Conservation (phyloP, 1,284 basidiomycete species). For the Meripilus lineatus region DNA sequence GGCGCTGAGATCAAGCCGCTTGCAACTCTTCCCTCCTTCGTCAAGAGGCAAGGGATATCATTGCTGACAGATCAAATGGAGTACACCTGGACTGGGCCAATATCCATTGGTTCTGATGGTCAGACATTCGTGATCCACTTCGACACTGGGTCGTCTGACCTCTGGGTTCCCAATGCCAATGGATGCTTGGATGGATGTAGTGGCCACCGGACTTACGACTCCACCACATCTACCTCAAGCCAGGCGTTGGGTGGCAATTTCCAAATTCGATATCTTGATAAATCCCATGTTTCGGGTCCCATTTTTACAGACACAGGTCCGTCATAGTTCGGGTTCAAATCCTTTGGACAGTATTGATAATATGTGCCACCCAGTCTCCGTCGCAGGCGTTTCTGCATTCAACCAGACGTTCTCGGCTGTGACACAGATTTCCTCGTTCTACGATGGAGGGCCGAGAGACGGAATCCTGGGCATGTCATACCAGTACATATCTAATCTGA, state of each 20-base stretch:
- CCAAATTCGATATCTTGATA: constrained; percentile 25
- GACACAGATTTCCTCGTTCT: neutral
- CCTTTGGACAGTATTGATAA: neutral
- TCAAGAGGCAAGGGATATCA: constrained; percentile 21
- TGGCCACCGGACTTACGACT: constrained; percentile 31
- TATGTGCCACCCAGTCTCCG: constrained; percentile 5
- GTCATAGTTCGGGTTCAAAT: constrained; percentile 12
- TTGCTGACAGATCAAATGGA: too few relatives aligned
- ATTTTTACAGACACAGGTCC: constrained; percentile 30
- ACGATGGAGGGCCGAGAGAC: constrained; percentile 21
- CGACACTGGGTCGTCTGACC: constrained; percentile 32
- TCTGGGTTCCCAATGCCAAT: constrained; percentile 33
- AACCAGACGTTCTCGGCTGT: constrained; percentile 3
- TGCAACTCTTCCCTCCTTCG: too few relatives aligned
- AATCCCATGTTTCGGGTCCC: constrained; percentile 27
- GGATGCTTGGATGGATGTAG: constrained; percentile 30
- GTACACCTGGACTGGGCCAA: constrained; percentile 36
- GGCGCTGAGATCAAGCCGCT: constrained; percentile 21
- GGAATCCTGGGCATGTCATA: constrained; percentile 28
- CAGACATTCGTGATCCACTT: constrained; percentile 13
- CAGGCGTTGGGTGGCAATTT: constrained; percentile 18
- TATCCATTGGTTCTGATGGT: constrained; percentile 37
- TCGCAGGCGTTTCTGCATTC: neutral
- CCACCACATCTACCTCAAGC: constrained; percentile 25
- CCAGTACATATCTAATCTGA: constrained; percentile 19